Conservation (phyloP, 768 basidiomycete genomes). For the Candolleomyces efflorescens region DNA sequence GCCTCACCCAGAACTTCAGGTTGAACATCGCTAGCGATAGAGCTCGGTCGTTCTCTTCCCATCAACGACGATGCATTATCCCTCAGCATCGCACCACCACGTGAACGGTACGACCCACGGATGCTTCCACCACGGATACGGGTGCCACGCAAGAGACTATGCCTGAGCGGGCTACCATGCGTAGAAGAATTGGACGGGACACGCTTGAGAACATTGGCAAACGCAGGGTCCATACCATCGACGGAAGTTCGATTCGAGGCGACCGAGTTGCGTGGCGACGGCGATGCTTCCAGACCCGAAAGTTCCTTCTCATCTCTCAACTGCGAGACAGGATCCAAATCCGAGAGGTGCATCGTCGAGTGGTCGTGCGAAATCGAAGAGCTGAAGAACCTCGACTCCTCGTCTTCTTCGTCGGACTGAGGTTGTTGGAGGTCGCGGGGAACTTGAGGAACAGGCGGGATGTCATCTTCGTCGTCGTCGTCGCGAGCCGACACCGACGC, state of each 20-base stretch:
- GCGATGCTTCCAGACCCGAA: slow-evolving; percentile 6
- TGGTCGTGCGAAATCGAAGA: slow-evolving; percentile 5
- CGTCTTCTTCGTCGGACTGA: slow-evolving; percentile 34
- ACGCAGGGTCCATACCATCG: slow-evolving; percentile 85
- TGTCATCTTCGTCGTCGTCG: slow-evolving; percentile 33
- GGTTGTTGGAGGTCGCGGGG: slow-evolving; percentile 31
- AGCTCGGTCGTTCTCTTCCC: slow-evolving; percentile 50
- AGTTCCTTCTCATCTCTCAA: slow-evolving; percentile 15
- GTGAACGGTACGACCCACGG: slow-evolving; percentile 41
- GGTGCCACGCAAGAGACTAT: slow-evolving; percentile 59
- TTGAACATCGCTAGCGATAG: slow-evolving; percentile 57
- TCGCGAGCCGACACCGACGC: slow-evolving; percentile 51
- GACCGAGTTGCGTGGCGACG: slow-evolving; percentile 17
- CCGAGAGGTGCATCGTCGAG: slow-evolving; percentile 11
- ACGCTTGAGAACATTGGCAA: slow-evolving; percentile 73
- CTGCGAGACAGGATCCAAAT: slow-evolving; percentile 11
- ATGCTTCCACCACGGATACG: slow-evolving; percentile 29
- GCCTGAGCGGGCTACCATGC: slow-evolving; percentile 48
- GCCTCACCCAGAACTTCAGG: slow-evolving; percentile 69
- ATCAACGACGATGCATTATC: slow-evolving; percentile 25
- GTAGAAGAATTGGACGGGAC: slow-evolving; percentile 42
- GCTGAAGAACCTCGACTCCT: slow-evolving; percentile 33
- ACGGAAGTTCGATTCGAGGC: slow-evolving; percentile 65
- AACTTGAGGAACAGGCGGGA: slow-evolving; percentile 39
- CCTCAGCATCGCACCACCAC: slow-evolving; percentile 68